Conservation (phyloP, 2,329 filamentous ascomycete genomes). For the Fusarium burgessii region DNA sequence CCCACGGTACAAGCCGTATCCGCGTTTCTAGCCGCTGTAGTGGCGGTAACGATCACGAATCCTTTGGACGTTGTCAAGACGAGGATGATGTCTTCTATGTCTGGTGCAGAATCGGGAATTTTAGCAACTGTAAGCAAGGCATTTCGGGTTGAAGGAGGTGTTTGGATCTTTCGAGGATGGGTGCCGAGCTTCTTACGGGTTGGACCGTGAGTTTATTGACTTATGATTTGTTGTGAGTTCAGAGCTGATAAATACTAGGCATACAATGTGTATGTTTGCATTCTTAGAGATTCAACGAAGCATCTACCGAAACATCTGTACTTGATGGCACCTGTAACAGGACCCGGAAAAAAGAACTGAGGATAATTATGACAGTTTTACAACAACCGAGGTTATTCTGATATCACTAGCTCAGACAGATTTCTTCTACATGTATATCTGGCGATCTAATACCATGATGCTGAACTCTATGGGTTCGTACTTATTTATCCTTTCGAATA, state of each 20-base stretch:
- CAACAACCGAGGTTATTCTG: too few relatives aligned
- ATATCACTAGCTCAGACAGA: too few relatives aligned
- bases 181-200: neutral
- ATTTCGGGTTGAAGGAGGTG: neutral
- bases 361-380: too few relatives aligned
- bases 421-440: too few relatives aligned
- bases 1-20: neutral
- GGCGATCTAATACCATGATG: too few relatives aligned
- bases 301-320: neutral
- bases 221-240: rapidly evolving
- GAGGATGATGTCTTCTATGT: neutral
- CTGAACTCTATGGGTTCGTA: too few relatives aligned
- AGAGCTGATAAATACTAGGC: neutral
- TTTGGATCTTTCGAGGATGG: neutral
- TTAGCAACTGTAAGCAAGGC: neutral
- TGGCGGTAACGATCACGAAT: neutral
- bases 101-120: neutral
- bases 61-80: neutral
- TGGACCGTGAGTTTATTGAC: neutral
- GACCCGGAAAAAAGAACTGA: too few relatives aligned
- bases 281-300: neutral
- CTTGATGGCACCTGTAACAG: too few relatives aligned
- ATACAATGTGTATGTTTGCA: constrained; percentile 2
- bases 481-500: constrained; percentile 22
- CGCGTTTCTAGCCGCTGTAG: neutral